phyloP scores from a whole-genome alignment of 225 moss, liverwort and hornwort genomes.

The Sphagnum contortum region DNA sequence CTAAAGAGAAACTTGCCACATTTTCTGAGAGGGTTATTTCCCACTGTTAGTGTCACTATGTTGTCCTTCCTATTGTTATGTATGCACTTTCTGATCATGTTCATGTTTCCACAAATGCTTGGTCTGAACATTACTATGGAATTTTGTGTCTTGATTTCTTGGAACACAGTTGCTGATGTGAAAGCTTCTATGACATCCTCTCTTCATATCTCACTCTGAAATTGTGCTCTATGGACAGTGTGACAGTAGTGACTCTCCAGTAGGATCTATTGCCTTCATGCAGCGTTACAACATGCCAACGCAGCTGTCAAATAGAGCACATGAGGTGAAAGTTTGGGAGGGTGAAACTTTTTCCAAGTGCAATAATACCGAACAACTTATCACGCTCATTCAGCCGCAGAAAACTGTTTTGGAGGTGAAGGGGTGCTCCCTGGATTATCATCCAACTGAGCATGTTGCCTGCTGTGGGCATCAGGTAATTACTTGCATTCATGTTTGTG shows the following conservation, averaged over 20 bases:
- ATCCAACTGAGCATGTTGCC: conserved; percentile 72
- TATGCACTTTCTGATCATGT: too few species aligned
- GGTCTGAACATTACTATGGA: too few species aligned
- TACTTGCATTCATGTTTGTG: not conserved
- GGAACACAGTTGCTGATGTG: not conserved
- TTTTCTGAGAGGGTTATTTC: too few species aligned
- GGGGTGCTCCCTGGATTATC: conserved; percentile 32
- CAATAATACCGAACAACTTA: conserved; percentile 11
- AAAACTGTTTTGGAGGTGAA: not conserved
- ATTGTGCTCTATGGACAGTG: conserved; percentile 28
- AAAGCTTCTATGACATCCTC: not conserved
- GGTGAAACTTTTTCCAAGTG: not conserved
- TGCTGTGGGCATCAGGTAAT: conserved; percentile 98
- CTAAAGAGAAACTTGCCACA: too few species aligned
- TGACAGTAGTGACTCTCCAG: conserved; percentile 69
- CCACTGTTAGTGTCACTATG: too few species aligned
- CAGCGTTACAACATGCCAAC: conserved; percentile 79
- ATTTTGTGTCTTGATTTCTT: too few species aligned
- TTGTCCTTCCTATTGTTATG: too few species aligned
- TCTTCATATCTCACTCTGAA: not conserved
- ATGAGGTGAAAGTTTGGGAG: not conserved
- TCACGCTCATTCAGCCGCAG: conserved; percentile 23
- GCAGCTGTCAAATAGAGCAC: conserved; percentile 18
- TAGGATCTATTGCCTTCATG: conserved; percentile 85
- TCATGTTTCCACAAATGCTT: too few species aligned